Evolutionary conservation across 164 flowering plant species (phyloP).

Genomic region (Chimonanthus salicifolius): DNA sequence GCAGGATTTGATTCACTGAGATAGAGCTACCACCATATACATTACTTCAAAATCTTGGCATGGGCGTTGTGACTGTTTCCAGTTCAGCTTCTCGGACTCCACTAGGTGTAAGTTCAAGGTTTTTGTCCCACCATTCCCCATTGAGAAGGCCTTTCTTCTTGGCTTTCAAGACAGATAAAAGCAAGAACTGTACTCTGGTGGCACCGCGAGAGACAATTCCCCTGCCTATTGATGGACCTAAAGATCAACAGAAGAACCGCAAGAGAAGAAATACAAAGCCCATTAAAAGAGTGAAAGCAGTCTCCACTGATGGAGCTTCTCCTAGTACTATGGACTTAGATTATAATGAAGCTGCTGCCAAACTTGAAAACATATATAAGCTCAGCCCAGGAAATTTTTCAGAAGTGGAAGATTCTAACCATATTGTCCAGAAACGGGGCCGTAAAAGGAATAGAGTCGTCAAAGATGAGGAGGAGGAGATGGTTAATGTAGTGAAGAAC

Average conservation of each 20-base stretch:
- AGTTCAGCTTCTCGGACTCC: conserved; percentile 70
- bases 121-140: conserved; percentile 22
- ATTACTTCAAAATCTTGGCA: conserved; percentile 33
- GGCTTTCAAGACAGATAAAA: conserved; percentile 26
- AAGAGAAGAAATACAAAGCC: conserved; percentile 31
- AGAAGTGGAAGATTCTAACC: conserved; percentile 31
- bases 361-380: conserved; percentile 73
- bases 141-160: conserved; percentile 9
- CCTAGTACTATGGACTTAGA: conserved; percentile 55
- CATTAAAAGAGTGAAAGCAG: conserved; percentile 44
- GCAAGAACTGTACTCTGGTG: conserved; percentile 37
- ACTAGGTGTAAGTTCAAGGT: conserved; percentile 42
- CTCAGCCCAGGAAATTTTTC: conserved; percentile 45
- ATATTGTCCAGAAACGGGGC: conserved; percentile 17
- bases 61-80: conserved; percentile 92
- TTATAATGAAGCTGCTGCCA: conserved; percentile 86
- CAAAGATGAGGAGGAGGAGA: conserved; percentile 23
- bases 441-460: conserved; percentile 33
- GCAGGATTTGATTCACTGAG: conserved; percentile 18
- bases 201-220: conserved; percentile 39
- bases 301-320: conserved; percentile 37
- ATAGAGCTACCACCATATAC: neutral
- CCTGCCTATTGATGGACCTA: conserved; percentile 38
- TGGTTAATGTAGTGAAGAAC: conserved; percentile 41
- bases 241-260: conserved; percentile 36